Evolutionary conservation across 768 basidiomycete species (phyloP), one percentile per base, ranked within the genome.

Genomic region (Russula compacta): DNA sequence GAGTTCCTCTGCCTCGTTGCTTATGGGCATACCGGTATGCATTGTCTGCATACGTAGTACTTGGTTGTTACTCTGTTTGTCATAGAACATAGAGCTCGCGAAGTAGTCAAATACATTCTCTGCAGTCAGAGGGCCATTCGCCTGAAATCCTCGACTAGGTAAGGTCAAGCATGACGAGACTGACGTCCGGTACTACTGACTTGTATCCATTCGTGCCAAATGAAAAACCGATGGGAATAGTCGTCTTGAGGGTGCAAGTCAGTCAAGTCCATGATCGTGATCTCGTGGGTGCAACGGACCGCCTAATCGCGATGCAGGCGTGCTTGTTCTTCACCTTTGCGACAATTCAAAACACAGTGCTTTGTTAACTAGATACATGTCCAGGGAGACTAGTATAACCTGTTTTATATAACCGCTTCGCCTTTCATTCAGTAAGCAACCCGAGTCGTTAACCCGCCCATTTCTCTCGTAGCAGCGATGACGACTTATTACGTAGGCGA

Each of bases 31-130:
- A n/a, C 87, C 90, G 0, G 88, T 87, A 69, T 91, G 87, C 76
- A 87, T 86, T 0, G 90, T 94, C 73, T 95, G 93, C 93, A 95
- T 95, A 67, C 92, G 86, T 47, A 95, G 76, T 35, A 89, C 85
- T 68, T 93, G 89, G 72, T 95, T 95, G 73, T 87, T 94, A 75
- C 89, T 92, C 73, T 90, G 88, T 72, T 91, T 91, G 74, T 95
- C 92, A 71, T 92, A 95, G 76, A 93, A 95, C 83, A 92, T 92
- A 33, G 91, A 93, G 0, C 83, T 83, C 12, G 87, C 78, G 71
- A 95, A 95, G 76, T 95, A 95, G 58, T 94, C 91, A 64, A 95
- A 85, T 53, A 90, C 91, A 69, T 87, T 89, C 66, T 89, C 82
- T 2, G 78, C 72, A 8, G 86, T 84, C 66, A 94, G 78, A 3